phyloP scores from a whole-genome alignment of 352 stramenopile genomes.

The Pythium phragmiticola region DNA sequence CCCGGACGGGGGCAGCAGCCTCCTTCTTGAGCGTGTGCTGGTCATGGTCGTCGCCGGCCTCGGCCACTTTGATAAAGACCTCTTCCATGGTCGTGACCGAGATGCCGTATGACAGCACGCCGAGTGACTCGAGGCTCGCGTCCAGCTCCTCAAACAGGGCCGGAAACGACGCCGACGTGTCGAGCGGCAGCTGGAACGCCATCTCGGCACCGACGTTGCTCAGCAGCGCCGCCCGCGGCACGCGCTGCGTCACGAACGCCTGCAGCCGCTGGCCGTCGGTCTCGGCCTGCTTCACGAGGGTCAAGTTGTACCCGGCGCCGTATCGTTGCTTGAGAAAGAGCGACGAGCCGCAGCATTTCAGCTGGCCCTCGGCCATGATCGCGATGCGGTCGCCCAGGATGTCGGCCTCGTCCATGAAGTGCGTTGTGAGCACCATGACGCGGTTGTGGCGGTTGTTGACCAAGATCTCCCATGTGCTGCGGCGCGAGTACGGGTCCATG shows the following conservation, averaged over 20 bases:
- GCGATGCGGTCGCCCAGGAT: constrained; percentile 89
- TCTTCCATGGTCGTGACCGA: constrained; percentile 88
- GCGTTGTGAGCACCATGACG: constrained; percentile 89
- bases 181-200: constrained; percentile 70
- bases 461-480: constrained; percentile 72
- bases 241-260: constrained; percentile 17
- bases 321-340: constrained; percentile 85
- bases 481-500: constrained; percentile 92
- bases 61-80: constrained; percentile 89
- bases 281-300: constrained; percentile 26
- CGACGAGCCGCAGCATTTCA: constrained; percentile 55
- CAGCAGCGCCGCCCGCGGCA: constrained; percentile 37
- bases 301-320: constrained; percentile 74
- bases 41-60: constrained; percentile 40
- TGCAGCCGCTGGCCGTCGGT: no score
- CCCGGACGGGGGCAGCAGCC: not conserved
- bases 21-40: constrained; percentile 46
- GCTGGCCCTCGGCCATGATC: constrained; percentile 82
- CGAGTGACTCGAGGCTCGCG: constrained; percentile 27
- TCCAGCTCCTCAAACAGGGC: constrained; percentile 78
- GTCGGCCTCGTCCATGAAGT: constrained; percentile 93
- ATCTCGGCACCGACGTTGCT: constrained; percentile 78
- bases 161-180: constrained; percentile 53
- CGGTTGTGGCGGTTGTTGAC: constrained; percentile 65
- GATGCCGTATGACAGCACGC: constrained; percentile 65